phyloP scores from a whole-genome alignment of 1,284 basidiomycete species.

The Moesziomyces antarcticus region DNA sequence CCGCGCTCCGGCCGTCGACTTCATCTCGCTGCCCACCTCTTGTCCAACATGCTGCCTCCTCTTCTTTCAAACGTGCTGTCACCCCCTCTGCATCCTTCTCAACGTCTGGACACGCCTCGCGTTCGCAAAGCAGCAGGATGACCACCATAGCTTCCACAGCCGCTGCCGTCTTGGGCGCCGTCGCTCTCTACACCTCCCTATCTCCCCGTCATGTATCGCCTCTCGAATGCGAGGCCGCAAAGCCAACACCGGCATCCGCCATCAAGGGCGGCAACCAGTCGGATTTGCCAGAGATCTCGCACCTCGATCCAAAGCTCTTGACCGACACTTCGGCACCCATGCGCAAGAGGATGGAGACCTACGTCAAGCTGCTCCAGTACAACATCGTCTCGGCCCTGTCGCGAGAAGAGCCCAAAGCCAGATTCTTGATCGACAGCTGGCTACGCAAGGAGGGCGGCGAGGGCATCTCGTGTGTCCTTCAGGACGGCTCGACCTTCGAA shows the following conservation, averaged over 20 bases:
- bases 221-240: constrained; percentile 32
- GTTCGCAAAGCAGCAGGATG: constrained; percentile 1
- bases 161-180: constrained; percentile 17
- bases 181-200: constrained; percentile 17
- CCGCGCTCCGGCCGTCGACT: constrained; percentile 13
- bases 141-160: constrained; percentile 13
- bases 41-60: constrained; percentile 19
- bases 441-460: constrained; percentile 83
- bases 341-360: constrained; percentile 81
- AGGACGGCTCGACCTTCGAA: constrained; percentile 81
- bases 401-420: constrained; percentile 74
- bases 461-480: constrained; percentile 88
- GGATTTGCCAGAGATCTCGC: constrained; percentile 59
- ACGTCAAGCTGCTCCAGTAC: constrained; percentile 82
- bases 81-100: constrained; percentile 9
- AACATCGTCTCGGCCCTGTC: constrained; percentile 84
- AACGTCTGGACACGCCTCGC: neutral
- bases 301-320: constrained; percentile 52
- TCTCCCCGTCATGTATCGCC: constrained; percentile 9
- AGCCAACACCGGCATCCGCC: constrained; percentile 33
- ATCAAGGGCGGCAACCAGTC: constrained; percentile 50
- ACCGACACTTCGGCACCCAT: constrained; percentile 56
- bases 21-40: constrained; percentile 6
- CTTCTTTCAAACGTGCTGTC: constrained; percentile 6
- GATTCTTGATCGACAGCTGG: constrained; percentile 90